A percentile compares a stretch with the other conserved stretches of the same genome.
These are phyloP conservation scores for Aureobasidium sp. DNA, from an alignment of 2,329 filamentous ascomycete species.

Conservation along the genomic window DNA sequence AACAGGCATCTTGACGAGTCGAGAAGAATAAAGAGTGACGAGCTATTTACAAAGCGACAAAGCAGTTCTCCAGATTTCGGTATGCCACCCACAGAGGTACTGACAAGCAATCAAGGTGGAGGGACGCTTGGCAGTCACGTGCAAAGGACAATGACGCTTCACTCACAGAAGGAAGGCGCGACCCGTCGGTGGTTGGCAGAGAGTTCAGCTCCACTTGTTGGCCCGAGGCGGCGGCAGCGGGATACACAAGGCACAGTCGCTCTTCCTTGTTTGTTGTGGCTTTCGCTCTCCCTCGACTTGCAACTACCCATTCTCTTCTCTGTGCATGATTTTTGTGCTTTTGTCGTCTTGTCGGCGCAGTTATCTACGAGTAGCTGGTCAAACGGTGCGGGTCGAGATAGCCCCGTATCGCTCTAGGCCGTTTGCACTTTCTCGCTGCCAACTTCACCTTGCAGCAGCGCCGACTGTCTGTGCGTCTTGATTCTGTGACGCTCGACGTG, in stretches of 20 bases:
- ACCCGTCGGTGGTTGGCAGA: background rate
- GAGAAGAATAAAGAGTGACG: background rate
- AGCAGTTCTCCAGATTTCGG: background rate
- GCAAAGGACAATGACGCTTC: background rate
- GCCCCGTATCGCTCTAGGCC: background rate
- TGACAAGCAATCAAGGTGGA: background rate
- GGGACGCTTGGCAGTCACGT: constrained; percentile 2
- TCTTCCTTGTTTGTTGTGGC: constrained; percentile 4
- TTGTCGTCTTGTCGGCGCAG: background rate
- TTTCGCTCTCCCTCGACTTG: background rate
- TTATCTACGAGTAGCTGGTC: background rate
- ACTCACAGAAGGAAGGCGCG: background rate
- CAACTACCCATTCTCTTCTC: background rate
- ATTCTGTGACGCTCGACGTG: constrained; percentile 8
- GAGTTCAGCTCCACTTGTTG: constrained; percentile 1
- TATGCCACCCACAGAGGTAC: background rate
- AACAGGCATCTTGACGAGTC: constrained; percentile 41
- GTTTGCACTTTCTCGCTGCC: background rate
- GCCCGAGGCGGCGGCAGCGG: constrained; percentile 1
- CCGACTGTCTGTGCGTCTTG: constrained; percentile 2
- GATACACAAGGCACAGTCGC: background rate
- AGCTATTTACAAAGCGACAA: background rate
- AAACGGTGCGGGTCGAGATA: background rate
- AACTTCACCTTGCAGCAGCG: background rate
- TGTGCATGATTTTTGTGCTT: background rate